Base-by-base conservation (phyloP, 805 yeast genomes). In the Candida peoriensis region DNA sequence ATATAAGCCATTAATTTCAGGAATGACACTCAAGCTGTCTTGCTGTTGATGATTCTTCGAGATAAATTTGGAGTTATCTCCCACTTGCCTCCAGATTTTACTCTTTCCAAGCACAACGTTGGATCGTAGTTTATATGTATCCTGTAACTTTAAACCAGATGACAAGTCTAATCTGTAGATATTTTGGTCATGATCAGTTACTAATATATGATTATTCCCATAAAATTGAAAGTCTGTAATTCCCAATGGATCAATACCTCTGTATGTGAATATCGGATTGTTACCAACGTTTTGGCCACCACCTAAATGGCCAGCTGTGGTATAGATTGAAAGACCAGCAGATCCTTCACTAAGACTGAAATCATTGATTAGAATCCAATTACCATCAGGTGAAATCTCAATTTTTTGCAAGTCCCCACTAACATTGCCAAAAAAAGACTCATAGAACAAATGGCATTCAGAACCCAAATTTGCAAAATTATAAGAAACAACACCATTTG, bases 121-220 rank as follows among this genome's bases (percentile, higher is more conserved):
- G 24, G 20, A 3, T 20, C 13, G 21, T 18, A n/a, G 6, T 28
- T 34, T 19, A 25, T 25, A 25, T 9, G 13, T 18, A 15, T 14
- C 15, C 5, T 15, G 13, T 9, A 25, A 11, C 28, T 25, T 25
- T 2, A 43, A 24, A 2, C 47, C 50, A 7, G 20, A 24, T 6
- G 45, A 28, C 1, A 44, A 15, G 12, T 37, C 26, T 14, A 47
- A 22, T 3, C 26, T 28, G 6, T 31, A 28, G 4, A 41, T 22
- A 8, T 12, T 18, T 24, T 46, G 50, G 12, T 29, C 18, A 30
- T 44, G 49, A 27, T 46, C 53, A 28, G 38, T 42, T 5, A 42
- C 10, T 5, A 38, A 13, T 4, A 48, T 17, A 4, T 31, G 25
- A n/a, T 43, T 40, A 24, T 48, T 41, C 21, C 43, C 36, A 5